Percentiles rank a stretch among this genome's conserved stretches.
Evolutionary conservation across 495 filamentous ascomycete species (phyloP).

Genomic region (Hypomontagnella monticulosa): DNA sequence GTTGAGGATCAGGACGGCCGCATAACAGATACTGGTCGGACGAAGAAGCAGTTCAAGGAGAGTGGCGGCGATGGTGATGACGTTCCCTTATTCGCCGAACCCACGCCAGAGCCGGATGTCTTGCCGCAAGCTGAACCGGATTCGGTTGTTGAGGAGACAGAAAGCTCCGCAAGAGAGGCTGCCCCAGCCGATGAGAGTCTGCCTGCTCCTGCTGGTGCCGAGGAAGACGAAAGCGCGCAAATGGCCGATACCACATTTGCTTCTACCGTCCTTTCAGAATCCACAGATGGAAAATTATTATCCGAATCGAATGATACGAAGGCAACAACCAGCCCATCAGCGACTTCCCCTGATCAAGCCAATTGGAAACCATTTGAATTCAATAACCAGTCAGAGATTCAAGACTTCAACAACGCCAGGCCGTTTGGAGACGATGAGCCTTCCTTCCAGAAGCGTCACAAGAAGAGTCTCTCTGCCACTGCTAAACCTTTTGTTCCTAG

Average conservation of each 20-base stretch:
- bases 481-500: constrained; percentile 74
- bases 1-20: constrained; percentile 64
- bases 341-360: constrained; percentile 52
- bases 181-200: constrained; percentile 20
- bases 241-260: constrained; percentile 55
- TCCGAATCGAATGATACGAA: constrained; percentile 60
- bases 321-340: constrained; percentile 57
- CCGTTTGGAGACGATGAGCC: constrained; percentile 51
- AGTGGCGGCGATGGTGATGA: constrained; percentile 68
- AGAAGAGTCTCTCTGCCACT: constrained; percentile 71
- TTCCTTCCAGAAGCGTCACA: constrained; percentile 55
- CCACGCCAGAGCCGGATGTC: constrained; percentile 61
- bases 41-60: constrained; percentile 74
- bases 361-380: constrained; percentile 58
- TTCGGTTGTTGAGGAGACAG: constrained; percentile 25
- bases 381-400: constrained; percentile 48
- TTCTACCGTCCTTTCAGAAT: constrained; percentile 56
- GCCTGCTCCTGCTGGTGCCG: constrained; percentile 47
- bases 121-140: constrained; percentile 52
- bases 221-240: constrained; percentile 57
- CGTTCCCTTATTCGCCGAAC: constrained; percentile 73
- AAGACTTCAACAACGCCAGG: constrained; percentile 53
- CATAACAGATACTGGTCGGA: constrained; percentile 65
- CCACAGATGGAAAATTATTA: constrained; percentile 56
- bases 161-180: constrained; percentile 48